phyloP scores from a whole-genome alignment of 768 basidiomycete species.

The Tephrocybe sp. region DNA sequence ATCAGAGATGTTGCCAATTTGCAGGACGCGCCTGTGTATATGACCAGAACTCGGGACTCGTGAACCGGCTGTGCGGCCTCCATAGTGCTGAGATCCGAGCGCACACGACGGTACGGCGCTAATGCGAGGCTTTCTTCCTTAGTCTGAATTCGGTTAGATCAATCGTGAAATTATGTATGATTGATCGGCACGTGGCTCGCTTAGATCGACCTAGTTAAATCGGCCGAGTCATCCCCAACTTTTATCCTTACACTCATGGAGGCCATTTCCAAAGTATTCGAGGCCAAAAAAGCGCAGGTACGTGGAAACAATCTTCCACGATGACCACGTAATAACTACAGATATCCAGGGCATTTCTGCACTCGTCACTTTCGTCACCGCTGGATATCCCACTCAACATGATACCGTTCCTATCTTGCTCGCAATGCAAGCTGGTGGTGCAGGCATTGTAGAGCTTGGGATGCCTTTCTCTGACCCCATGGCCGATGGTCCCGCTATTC shows the following conservation, averaged over 20 bases:
- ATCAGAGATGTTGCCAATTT: background rate
- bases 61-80: slow-evolving; percentile 50
- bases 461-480: slow-evolving; percentile 96
- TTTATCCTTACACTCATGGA: slow-evolving; percentile 51
- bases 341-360: slow-evolving; percentile 52
- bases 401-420: slow-evolving; percentile 88
- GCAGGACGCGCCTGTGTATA: slow-evolving; percentile 64
- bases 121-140: background rate
- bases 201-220: slow-evolving; percentile 16
- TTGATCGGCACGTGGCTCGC: slow-evolving; percentile 26
- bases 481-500: slow-evolving; percentile 93
- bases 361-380: slow-evolving; percentile 89
- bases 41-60: slow-evolving; percentile 81
- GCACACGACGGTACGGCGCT: background rate
- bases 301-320: background rate
- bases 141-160: slow-evolving; percentile 10
- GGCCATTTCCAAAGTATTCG: slow-evolving; percentile 67
- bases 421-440: slow-evolving; percentile 90
- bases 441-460: slow-evolving; percentile 94
- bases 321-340: background rate
- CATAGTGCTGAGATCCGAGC: slow-evolving; percentile 33
- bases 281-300: slow-evolving; percentile 61
- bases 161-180: no score
- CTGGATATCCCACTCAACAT: slow-evolving; percentile 79
- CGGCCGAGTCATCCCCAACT: slow-evolving; percentile 14